A percentile compares a stretch with the other conserved stretches of the same genome.
Conservation (phyloP, 2,329 filamentous ascomycete genomes). For the Colletotrichum cuscutae region DNA sequence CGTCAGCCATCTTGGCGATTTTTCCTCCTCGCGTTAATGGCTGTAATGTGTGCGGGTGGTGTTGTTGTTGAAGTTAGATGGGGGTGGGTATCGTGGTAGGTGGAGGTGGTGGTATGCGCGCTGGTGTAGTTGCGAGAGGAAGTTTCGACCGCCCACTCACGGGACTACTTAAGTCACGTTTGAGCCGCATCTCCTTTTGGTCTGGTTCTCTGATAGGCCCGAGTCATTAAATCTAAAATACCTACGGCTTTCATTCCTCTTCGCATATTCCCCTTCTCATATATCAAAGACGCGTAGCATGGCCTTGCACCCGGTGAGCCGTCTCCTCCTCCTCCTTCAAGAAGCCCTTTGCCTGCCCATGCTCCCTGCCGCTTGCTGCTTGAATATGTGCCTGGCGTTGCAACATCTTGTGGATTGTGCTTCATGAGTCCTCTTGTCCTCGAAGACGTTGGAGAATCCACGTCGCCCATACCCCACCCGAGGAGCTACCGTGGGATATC, state of each 20-base stretch:
- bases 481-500: slow-evolving; percentile 15
- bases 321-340: neutral
- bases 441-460: slow-evolving; percentile 23
- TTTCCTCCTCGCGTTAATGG: slow-evolving; percentile 11
- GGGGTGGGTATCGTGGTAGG: slow-evolving; percentile 41
- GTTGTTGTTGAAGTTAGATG: slow-evolving; percentile 1
- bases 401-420: slow-evolving; percentile 6
- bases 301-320: neutral
- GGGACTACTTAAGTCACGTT: slow-evolving; percentile 33
- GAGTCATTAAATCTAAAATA: slow-evolving; percentile 35
- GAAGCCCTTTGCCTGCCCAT: neutral
- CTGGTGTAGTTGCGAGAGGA: slow-evolving; percentile 28
- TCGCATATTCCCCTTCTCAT: neutral
- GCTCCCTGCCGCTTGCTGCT: neutral
- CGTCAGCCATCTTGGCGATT: slow-evolving; percentile 64
- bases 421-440: slow-evolving; percentile 6
- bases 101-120: slow-evolving; percentile 36
- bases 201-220: slow-evolving; percentile 35
- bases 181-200: slow-evolving; percentile 36
- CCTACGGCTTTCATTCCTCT: slow-evolving; percentile 7
- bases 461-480: slow-evolving; percentile 26
- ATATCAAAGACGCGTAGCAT: neutral
- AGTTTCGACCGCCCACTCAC: slow-evolving; percentile 34
- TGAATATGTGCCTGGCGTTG: neutral
- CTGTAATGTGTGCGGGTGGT: slow-evolving; percentile 2